Base-by-base conservation (phyloP, 768 basidiomycete genomes). In the Russula sp. region DNA sequence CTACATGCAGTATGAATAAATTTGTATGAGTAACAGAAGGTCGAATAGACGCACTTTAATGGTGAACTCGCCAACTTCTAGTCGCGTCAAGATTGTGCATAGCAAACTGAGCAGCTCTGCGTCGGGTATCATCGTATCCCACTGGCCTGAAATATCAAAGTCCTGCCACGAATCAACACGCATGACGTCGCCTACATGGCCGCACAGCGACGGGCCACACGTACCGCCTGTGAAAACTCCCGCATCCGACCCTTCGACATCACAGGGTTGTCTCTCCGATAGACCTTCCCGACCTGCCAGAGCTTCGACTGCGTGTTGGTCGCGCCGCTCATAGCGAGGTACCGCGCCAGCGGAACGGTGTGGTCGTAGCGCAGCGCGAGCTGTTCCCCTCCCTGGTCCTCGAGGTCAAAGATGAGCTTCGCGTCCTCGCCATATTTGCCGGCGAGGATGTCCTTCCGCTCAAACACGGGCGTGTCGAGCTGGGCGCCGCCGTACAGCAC, bases 261-360 rank as follows among this genome's bases (percentile, higher is more conserved):
- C 61, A 95, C 95, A 0, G 97, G 97, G 67, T 87, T 93, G 75
- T 99, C 97, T 71, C 97, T 78, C 65, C 97, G 80, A 75, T 98
- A 99, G 20, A 99, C 97, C 76, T 98, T 99, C n/a, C 94, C 95
- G 55, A 99, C 87, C 74, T 98, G 97, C 87, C 94, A 99, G 14
- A 98, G 73, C 76, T 98, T 98, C 65, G 86, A 78, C 68, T 86
- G 85, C 6, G 82, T 77, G 68, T 74, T 82, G 66, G 80, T 87
- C n/a, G 84, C 85, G n/a, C 92, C 89, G 62, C 85, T 85, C 94
- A 99, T 98, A 32, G 97, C 96, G 18, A 99, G 79, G 74, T 93
- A 95, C 37, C 97, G 80, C 22, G 96, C 97, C 48, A 99, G 87
- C 6, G 97, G 97, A 31, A 98, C 96, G 27, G 96, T 99, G 71